phyloP scores from a whole-genome alignment of 257 asterid species.

The Penstemon newberryi region DNA sequence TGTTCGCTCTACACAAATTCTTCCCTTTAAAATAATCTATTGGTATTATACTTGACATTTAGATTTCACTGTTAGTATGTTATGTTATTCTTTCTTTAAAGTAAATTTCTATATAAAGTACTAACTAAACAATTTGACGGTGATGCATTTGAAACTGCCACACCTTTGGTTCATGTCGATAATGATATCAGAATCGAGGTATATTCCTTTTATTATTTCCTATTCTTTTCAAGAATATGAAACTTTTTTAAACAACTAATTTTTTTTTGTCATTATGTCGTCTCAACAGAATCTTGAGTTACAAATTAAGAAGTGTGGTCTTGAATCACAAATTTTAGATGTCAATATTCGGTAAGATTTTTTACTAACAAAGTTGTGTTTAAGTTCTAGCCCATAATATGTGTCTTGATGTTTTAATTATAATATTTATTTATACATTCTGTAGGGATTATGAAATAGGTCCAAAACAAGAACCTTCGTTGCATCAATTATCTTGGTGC shows the following conservation, averaged over 20 bases:
- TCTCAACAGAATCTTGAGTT: constrained; percentile 53
- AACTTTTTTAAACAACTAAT: too few species aligned
- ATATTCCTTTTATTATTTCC: constrained; percentile 1
- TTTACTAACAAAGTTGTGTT: neutral
- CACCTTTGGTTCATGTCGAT: neutral
- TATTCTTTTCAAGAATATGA: neutral
- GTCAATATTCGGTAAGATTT: constrained; percentile 46
- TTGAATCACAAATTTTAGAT: constrained; percentile 48
- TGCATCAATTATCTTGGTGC: constrained; percentile 59
- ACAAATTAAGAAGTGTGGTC: constrained; percentile 43
- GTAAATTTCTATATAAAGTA: neutral
- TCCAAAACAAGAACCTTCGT: constrained; percentile 45
- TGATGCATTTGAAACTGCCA: constrained; percentile 19
- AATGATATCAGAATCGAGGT: constrained; percentile 44
- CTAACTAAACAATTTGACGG: constrained; percentile 26
- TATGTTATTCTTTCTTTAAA: neutral
- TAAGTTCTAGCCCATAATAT: neutral
- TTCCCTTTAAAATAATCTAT: too few species aligned
- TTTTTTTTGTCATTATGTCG: neutral
- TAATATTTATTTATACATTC: neutral
- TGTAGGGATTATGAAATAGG: constrained; percentile 54
- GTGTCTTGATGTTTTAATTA: neutral
- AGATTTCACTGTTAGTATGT: neutral
- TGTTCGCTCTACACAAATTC: too few species aligned
- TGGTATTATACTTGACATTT: too few species aligned